Base-by-base conservation (phyloP, 768 basidiomycete genomes). In the Serpula lacrymans region DNA sequence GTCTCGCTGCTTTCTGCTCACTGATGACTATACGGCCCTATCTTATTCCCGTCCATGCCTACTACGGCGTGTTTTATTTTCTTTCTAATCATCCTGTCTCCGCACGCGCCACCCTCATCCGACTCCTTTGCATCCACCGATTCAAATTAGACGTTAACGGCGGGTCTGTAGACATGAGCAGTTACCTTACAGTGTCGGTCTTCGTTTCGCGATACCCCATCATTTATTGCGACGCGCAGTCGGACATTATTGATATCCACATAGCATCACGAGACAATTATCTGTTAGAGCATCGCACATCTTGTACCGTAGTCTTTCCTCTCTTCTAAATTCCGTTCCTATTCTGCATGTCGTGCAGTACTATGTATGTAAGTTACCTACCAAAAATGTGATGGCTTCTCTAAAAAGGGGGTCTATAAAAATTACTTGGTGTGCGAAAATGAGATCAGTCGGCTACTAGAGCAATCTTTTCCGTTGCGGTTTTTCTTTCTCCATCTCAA, bases 201-300 rank as follows among this genome's bases (percentile, higher is more conserved):
- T 70, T 54, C 70, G 71, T 71, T 67, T 71, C 72, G 72, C 73
- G 71, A 73, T 73, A 73, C 71, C 70, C 62, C 62, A 57, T 62
- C 54, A 60, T 62, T 52, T 58, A 58, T 57, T 71, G 69, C 72
- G 69, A 68, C 54, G 54, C 68, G 67, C 65, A 64, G 61, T 69
- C 60, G 68, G 72, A 69, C 72, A 67, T 68, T 62, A 61, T 56
- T 53, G 58, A 64, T 65, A 61, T 61, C 57, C 47, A 45, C 55
- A 57, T 59, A 52, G 60, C 53, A 74, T 72, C 57, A 78, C 79
- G 77, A 79, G 77, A 77, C 75, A 77, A 68, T 68, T 72, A 64
- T 66, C 55, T 62, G 53, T 52, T 78, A 80, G 79, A 82, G 79
- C 80, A 80, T 78, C 77, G 77, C 76, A 79, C 65, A 72, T 62